Evolutionary conservation across 2,329 filamentous ascomycete genomes (phyloP).

Genomic region (Penicillium nordicum): DNA sequence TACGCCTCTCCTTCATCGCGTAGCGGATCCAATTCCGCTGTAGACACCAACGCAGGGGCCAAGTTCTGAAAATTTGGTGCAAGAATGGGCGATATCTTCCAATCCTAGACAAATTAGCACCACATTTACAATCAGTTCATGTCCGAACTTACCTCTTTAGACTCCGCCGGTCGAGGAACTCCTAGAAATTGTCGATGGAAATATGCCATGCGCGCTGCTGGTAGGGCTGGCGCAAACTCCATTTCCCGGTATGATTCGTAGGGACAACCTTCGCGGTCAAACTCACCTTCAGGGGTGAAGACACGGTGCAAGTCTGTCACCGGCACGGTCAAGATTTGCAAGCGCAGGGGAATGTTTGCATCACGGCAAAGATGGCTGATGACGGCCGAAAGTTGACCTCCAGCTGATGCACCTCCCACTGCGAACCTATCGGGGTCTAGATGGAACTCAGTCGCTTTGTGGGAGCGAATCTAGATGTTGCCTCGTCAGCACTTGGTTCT

Average conservation of each 20-base stretch:
- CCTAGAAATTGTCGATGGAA: conserved; percentile 41
- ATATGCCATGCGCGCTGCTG: conserved; percentile 38
- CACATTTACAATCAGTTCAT: neutral
- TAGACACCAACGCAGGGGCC: conserved; percentile 40
- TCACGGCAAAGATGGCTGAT: conserved; percentile 40
- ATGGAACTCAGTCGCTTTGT: conserved; percentile 34
- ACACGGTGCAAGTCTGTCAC: conserved; percentile 36
- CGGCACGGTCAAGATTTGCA: conserved; percentile 40
- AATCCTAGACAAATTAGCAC: conserved; percentile 31
- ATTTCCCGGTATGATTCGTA: conserved; percentile 42
- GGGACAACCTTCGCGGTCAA: conserved; percentile 35
- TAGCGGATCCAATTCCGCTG: conserved; percentile 43
- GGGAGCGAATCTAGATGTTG: conserved; percentile 26
- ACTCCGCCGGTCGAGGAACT: conserved; percentile 34
- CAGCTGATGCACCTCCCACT: conserved; percentile 41
- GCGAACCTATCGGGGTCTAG: conserved; percentile 35
- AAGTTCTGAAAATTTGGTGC: conserved; percentile 35
- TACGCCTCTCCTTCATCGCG: conserved; percentile 43
- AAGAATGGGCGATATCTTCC: conserved; percentile 44
- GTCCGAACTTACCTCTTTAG: conserved; percentile 31
- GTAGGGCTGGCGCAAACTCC: conserved; percentile 36
- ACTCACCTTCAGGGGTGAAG: conserved; percentile 36
- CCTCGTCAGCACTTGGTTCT: neutral
- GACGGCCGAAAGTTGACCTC: conserved; percentile 41
- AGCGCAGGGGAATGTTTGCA: conserved; percentile 31